A percentile compares a stretch with the other conserved stretches of the same genome.
phyloP scores from a whole-genome alignment of 139 green algal genomes.

The Dunaliella sp. region DNA sequence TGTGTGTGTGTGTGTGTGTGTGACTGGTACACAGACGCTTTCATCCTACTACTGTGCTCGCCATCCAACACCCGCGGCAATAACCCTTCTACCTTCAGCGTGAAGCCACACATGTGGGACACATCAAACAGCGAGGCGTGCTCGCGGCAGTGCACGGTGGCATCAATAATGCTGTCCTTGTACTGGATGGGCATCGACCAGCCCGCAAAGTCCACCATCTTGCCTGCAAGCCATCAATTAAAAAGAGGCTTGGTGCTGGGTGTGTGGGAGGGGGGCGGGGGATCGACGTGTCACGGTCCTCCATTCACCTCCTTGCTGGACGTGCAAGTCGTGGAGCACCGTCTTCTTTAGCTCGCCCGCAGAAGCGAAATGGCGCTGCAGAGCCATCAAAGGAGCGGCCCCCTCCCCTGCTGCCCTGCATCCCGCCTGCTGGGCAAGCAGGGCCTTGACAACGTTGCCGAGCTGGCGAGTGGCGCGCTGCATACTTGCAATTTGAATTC shows the following conservation, averaged over 20 bases:
- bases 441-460: neutral
- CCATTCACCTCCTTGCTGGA: constrained; percentile 71
- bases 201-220: constrained; percentile 97
- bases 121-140: constrained; percentile 96
- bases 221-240: too few species aligned
- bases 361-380: constrained; percentile 59
- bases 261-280: too few species aligned
- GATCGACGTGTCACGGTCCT: too few species aligned
- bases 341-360: constrained; percentile 80
- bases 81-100: constrained; percentile 89
- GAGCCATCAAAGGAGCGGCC: neutral
- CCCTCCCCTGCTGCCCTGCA: neutral
- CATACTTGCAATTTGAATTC: neutral
- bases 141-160: constrained; percentile 80
- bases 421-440: neutral
- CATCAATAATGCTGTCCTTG: constrained; percentile 96
- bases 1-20: too few species aligned
- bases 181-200: constrained; percentile 99
- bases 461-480: neutral
- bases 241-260: too few species aligned
- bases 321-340: constrained; percentile 88
- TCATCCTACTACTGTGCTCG: too few species aligned
- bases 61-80: too few species aligned
- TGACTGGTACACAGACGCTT: too few species aligned
- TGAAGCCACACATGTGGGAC: constrained; percentile 96